Base-by-base conservation (phyloP, 2,329 filamentous ascomycete genomes). In the Monilinia laxa region DNA sequence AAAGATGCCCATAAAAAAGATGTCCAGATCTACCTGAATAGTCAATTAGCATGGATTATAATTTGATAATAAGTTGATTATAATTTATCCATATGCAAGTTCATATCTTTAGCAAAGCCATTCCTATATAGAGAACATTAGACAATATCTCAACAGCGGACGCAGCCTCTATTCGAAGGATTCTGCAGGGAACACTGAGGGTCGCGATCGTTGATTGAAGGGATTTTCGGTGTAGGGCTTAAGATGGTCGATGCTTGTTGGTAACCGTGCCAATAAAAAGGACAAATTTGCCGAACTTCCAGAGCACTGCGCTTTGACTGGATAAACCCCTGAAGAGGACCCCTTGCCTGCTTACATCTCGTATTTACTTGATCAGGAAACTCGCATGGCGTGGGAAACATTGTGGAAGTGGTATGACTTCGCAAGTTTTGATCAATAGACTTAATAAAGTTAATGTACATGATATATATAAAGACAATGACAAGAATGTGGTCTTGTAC, bases 291-390 rank as follows among this genome's bases (percentile, higher is more conserved):
- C 16, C 62, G 25, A 49, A 25, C n/a, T 35, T 45, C 58, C n/a
- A 53, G 16, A 62, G 55, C 64, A 56, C 54, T 65, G 60, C 49
- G 55, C 64, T 54, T 63, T 60, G 55, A 42, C 31, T 20, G 49
- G 25, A 45, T 42, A 3, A 25, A 65, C 6, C 63, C 54, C 53
- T 58, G 53, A 16, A n/a, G 35, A 28, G 45, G 12, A 1, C 0
- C 31, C 49, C 45, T 52, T 60, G 25, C 35, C 64, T 62, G 55
- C 64, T 65, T 65, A 62, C 47, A 65, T 62, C 31, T 65, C 54
- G 54, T 65, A 60, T 59, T 58, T 42, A 31, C 49, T 51, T 63
- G 35, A 53, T 63, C 40, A 23, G 28, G n/a, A 14, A 49, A 49
- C 23, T 38, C 25, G 58, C 28, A 18, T 60, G 23, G 25, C 18